Percentiles rank a stretch among this genome's conserved stretches.
Evolutionary conservation across 2,329 filamentous ascomycete genomes (phyloP).

Genomic region (Aureobasidium sp.): DNA sequence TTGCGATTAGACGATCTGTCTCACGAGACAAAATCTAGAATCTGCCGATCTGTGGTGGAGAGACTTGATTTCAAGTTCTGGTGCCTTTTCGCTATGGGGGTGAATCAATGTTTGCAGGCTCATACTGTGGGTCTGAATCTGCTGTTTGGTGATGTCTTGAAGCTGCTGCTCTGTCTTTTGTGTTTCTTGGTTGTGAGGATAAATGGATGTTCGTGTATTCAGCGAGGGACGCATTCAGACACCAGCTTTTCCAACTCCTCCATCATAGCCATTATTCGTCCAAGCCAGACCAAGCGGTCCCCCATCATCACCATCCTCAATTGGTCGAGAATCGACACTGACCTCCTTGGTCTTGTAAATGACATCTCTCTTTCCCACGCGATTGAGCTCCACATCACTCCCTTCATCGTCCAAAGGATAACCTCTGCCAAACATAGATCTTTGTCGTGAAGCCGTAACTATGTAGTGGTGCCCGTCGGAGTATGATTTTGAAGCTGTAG

Average conservation of each 20-base stretch:
- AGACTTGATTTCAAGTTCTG: background rate
- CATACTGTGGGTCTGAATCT: background rate
- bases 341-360: slow-evolving; percentile 10
- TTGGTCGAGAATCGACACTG: background rate
- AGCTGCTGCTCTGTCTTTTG: background rate
- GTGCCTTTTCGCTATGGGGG: too few relatives aligned
- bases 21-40: background rate
- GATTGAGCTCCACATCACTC: slow-evolving; percentile 8
- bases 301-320: background rate
- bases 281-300: background rate
- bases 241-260: background rate
- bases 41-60: background rate
- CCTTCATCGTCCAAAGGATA: background rate
- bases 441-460: background rate
- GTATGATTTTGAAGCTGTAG: background rate
- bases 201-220: background rate
- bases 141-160: background rate
- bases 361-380: background rate
- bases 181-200: background rate
- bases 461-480: background rate
- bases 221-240: background rate
- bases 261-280: background rate
- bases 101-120: background rate
- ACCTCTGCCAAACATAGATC: background rate
- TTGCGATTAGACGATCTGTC: background rate